Conservation (phyloP, 495 filamentous ascomycete species). For the Annulohypoxylon nitens region DNA sequence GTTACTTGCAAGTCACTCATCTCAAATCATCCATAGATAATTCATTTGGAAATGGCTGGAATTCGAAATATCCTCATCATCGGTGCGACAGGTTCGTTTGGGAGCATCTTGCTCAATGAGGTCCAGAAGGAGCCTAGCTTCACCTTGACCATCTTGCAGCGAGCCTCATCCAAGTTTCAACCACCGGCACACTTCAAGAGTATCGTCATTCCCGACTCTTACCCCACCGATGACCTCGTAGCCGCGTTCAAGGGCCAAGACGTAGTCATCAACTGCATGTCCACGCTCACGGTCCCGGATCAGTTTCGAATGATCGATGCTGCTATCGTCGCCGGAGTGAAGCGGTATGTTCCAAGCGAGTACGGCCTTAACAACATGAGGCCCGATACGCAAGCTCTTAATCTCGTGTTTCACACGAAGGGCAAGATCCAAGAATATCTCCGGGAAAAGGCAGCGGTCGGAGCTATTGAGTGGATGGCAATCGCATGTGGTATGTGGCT, state of each 20-base stretch:
- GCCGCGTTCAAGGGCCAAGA: constrained; percentile 47
- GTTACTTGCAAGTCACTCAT: background rate
- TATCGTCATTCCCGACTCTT: constrained; percentile 45
- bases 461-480: constrained; percentile 57
- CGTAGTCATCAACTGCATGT: constrained; percentile 51
- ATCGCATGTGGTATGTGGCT: constrained; percentile 59
- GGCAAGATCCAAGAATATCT: constrained; percentile 57
- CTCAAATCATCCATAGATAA: background rate
- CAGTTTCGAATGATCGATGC: constrained; percentile 65
- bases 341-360: constrained; percentile 70
- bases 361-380: constrained; percentile 77
- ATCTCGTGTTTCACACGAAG: constrained; percentile 59
- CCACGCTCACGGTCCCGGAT: constrained; percentile 44
- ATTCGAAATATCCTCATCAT: constrained; percentile 50
- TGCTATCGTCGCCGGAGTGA: constrained; percentile 61
- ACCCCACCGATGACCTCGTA: constrained; percentile 42
- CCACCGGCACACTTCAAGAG: constrained; percentile 29
- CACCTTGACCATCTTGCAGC: constrained; percentile 45
- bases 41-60: constrained; percentile 14
- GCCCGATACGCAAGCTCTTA: constrained; percentile 53
- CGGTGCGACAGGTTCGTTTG: constrained; percentile 48
- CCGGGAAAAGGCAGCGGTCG: constrained; percentile 48
- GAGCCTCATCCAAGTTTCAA: constrained; percentile 45
- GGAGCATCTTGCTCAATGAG: constrained; percentile 43
- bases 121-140: constrained; percentile 42